Percentiles rank a stretch among this genome's conserved stretches.
Evolutionary conservation across 352 stramenopile genomes (phyloP).

Genomic region (Pythium phragmitis): DNA sequence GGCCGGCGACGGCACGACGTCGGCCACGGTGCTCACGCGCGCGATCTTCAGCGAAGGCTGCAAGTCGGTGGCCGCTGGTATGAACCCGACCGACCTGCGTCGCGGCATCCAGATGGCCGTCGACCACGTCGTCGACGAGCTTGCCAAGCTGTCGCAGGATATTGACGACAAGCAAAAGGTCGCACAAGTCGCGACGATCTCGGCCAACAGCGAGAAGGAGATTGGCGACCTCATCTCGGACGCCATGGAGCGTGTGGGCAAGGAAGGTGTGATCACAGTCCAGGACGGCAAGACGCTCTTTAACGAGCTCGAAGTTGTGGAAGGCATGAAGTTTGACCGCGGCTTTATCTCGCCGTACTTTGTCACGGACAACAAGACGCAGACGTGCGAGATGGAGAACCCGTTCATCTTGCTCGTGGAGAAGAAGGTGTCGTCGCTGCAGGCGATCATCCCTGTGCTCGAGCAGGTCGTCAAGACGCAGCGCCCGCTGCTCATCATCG

Average conservation of each 20-base stretch:
- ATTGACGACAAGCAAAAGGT: slow-evolving; percentile 99
- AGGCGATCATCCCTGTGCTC: slow-evolving; percentile 96
- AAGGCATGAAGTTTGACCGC: slow-evolving; percentile 99
- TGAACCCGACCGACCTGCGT: slow-evolving; percentile 99
- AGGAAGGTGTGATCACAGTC: slow-evolving; percentile 98
- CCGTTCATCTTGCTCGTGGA: slow-evolving; percentile 99
- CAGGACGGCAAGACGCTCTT: slow-evolving; percentile 99
- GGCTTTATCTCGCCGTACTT: slow-evolving; percentile 99
- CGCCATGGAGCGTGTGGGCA: slow-evolving; percentile 99
- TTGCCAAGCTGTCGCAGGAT: slow-evolving; percentile 95
- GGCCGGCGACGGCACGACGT: slow-evolving; percentile 99
- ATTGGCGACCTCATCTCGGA: slow-evolving; percentile 98
- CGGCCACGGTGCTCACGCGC: slow-evolving; percentile 97
- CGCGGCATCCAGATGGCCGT: slow-evolving; percentile 98
- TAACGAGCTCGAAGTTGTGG: slow-evolving; percentile 99
- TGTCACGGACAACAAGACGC: slow-evolving; percentile 99
- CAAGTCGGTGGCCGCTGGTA: slow-evolving; percentile 98
- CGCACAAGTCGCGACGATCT: slow-evolving; percentile 99
- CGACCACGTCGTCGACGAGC: slow-evolving; percentile 94
- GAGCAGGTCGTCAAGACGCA: slow-evolving; percentile 97
- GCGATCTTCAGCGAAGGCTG: slow-evolving; percentile 99
- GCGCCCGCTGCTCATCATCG: slow-evolving; percentile 98
- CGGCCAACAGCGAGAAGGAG: slow-evolving; percentile 97
- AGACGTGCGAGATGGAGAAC: slow-evolving; percentile 98
- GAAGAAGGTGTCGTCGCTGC: slow-evolving; percentile 98